These are phyloP conservation scores for Pyrenophora graminea DNA, from an alignment of 2,329 filamentous ascomycete genomes.

Conservation along the genomic window DNA sequence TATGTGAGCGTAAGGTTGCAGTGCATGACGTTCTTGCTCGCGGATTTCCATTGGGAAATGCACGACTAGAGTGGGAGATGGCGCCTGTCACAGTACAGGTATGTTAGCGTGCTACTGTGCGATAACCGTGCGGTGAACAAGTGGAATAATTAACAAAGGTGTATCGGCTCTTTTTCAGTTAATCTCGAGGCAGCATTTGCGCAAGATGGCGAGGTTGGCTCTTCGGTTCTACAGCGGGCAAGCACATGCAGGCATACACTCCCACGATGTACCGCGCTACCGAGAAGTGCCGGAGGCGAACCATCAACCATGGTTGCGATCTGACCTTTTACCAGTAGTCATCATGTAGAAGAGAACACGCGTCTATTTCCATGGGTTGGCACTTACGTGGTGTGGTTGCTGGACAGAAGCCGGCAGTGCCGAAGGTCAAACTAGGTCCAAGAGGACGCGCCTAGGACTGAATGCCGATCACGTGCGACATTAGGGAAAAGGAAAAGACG, in stretches of 20 bases:
- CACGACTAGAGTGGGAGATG: not conserved
- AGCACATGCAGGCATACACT: constrained; percentile 9
- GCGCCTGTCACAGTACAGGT: not conserved
- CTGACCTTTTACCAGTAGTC: constrained; percentile 44
- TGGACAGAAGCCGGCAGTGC: not conserved
- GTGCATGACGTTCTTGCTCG: not conserved
- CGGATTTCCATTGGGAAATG: constrained; percentile 5
- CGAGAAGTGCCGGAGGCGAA: constrained; percentile 17
- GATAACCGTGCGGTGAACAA: not conserved
- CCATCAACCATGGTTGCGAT: constrained; percentile 30
- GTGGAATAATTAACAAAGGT: not conserved
- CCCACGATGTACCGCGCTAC: constrained; percentile 9
- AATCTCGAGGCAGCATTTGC: constrained; percentile 31
- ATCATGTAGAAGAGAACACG: constrained; percentile 19
- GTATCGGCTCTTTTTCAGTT: constrained; percentile 31
- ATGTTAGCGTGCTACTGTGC: not conserved
- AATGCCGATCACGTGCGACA: constrained; percentile 6
- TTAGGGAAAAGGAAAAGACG: not conserved
- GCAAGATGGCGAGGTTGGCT: constrained; percentile 27
- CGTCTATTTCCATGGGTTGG: not conserved
- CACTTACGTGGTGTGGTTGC: constrained; percentile 9
- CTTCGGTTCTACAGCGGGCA: constrained; percentile 7
- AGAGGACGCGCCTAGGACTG: constrained; percentile 1
- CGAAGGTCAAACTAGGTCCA: not conserved
- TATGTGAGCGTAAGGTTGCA: not conserved